Conservation (phyloP, 345 rosid genomes). For the Erucastrum elatum region DNA sequence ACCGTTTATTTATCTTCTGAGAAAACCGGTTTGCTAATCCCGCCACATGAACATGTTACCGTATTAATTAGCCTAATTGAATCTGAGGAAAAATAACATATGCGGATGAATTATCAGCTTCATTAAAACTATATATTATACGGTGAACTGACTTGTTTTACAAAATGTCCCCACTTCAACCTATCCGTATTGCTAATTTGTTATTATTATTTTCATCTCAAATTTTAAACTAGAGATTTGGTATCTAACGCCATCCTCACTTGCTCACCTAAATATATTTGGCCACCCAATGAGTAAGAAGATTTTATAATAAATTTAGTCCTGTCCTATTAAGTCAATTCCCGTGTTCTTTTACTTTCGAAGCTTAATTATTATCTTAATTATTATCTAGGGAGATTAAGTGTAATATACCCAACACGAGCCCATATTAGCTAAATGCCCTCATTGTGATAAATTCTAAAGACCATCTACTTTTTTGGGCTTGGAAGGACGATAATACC, state of each 20-base stretch:
- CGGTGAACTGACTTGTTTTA: conserved; percentile 10
- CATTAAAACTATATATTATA: not conserved
- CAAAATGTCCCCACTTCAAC: conserved; percentile 11
- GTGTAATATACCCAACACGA: too few species aligned
- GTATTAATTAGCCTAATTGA: not conserved
- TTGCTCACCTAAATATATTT: conserved; percentile 20
- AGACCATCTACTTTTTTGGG: too few species aligned
- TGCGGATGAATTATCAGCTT: conserved; percentile 4
- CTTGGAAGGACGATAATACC: too few species aligned
- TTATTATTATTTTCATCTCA: not conserved
- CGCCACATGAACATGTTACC: conserved; percentile 16
- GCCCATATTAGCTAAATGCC: too few species aligned
- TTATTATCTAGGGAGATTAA: too few species aligned
- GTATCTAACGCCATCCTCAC: not conserved
- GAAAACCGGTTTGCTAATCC: conserved; percentile 2
- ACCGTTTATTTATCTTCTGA: not conserved
- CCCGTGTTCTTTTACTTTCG: not conserved
- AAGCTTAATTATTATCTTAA: not conserved
- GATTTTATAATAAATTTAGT: not conserved
- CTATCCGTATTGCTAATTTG: not conserved
- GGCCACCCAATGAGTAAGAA: conserved; percentile 19
- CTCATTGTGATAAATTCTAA: too few species aligned
- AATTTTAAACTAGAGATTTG: not conserved
- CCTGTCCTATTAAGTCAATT: conserved; percentile 22
- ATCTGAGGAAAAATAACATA: not conserved